Conservation (phyloP, 345 rosid species). For the Fremontodendron californicum region DNA sequence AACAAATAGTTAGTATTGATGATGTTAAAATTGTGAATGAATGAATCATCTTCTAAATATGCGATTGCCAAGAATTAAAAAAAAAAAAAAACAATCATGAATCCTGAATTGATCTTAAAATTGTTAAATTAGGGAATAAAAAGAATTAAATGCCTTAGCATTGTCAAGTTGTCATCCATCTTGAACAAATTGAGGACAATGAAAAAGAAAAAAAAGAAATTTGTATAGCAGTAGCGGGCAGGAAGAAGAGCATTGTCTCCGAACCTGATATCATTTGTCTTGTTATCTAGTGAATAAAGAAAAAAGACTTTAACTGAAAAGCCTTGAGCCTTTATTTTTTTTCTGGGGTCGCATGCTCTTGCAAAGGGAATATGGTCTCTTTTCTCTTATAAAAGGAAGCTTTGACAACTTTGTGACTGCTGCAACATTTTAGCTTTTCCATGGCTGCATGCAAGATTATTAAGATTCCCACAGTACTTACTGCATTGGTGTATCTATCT, state of each 20-base stretch:
- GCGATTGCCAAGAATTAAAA: no score
- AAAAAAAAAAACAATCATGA: no score
- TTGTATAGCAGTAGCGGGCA: background rate
- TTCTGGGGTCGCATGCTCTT: constrained; percentile 27
- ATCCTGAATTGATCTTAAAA: no score
- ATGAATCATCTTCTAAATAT: no score
- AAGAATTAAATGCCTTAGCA: no score
- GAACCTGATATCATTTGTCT: background rate
- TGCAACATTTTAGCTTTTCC: constrained; percentile 7
- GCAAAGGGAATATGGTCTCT: constrained; percentile 5
- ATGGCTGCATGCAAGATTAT: constrained; percentile 12
- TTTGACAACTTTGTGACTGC: constrained; percentile 4
- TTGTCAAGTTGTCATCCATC: background rate
- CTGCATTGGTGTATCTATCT: background rate
- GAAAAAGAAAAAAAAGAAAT: background rate
- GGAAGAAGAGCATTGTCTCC: background rate
- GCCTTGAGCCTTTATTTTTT: constrained; percentile 3
- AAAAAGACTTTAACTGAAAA: background rate
- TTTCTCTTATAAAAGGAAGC: constrained; percentile 8
- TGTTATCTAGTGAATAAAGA: background rate
- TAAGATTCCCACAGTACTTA: constrained; percentile 16
- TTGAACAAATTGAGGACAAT: background rate
- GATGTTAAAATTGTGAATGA: no score
- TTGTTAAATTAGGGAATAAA: no score
- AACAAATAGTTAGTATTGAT: no score